These are phyloP conservation scores for Pseudocercospora macadamiae DNA, from an alignment of 2,329 filamentous ascomycete genomes.

Conservation along the genomic window DNA sequence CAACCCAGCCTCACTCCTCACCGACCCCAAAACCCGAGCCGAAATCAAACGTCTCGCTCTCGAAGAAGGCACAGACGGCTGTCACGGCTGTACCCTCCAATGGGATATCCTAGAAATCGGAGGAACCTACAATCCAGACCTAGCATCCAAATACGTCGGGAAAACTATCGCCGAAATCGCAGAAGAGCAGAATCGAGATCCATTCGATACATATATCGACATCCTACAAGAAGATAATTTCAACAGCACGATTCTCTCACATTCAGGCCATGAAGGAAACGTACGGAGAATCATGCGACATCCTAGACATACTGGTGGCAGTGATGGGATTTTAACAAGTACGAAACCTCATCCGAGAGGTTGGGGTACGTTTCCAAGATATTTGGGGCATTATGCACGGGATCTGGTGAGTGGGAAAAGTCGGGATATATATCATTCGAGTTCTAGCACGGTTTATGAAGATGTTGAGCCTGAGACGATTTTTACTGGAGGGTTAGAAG, in stretches of 20 bases:
- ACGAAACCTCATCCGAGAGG: conserved; percentile 36
- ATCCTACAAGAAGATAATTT: conserved; percentile 34
- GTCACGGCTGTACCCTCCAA: conserved; percentile 32
- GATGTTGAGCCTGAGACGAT: conserved; percentile 29
- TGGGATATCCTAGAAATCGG: conserved; percentile 35
- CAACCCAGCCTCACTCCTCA: conserved; percentile 28
- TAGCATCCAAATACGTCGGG: conserved; percentile 29
- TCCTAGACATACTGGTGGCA: conserved; percentile 31
- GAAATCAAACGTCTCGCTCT: conserved; percentile 31
- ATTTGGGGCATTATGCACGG: conserved; percentile 34
- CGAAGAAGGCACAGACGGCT: conserved; percentile 32
- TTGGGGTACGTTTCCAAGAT: conserved; percentile 36
- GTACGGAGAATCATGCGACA: conserved; percentile 35
- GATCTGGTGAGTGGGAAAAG: conserved; percentile 28
- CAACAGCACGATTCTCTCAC: conserved; percentile 33
- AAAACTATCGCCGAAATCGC: conserved; percentile 34
- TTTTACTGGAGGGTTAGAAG: conserved; percentile 33
- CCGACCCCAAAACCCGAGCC: conserved; percentile 23
- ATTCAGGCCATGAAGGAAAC: conserved; percentile 34
- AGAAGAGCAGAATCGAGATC: conserved; percentile 25
- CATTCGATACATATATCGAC: conserved; percentile 33
- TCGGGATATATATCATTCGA: conserved; percentile 29
- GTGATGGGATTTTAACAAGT: conserved; percentile 33
- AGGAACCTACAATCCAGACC: conserved; percentile 27
- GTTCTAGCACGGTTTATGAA: conserved; percentile 22